Evolutionary conservation across 495 filamentous ascomycete species (phyloP), one percentile per base, ranked within the genome.

Genomic region (Podospora comata): DNA sequence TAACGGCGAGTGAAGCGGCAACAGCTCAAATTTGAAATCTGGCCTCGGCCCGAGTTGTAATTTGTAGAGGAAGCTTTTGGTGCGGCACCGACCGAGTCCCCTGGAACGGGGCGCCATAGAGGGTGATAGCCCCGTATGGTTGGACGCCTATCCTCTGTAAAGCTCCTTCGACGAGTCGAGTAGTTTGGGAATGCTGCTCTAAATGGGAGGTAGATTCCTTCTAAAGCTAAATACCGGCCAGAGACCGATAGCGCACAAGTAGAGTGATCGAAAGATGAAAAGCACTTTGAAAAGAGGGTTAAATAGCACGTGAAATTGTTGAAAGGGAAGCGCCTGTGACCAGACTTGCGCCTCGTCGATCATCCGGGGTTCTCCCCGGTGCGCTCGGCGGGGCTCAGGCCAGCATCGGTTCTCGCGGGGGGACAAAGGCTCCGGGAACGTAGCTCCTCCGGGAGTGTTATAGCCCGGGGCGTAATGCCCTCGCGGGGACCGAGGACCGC

Each of bases 171-270:
- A n/a, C n/a, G n/a, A n/a, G n/a, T n/a, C n/a, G n/a, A n/a, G n/a
- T n/a, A n/a, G n/a, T n/a, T n/a, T n/a, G n/a, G n/a, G n/a, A n/a
- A n/a, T n/a, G n/a, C n/a, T n/a, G n/a, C n/a, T n/a, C n/a, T n/a
- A n/a, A n/a, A n/a, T n/a, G n/a, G n/a, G n/a, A n/a, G n/a, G n/a
- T 89, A 89, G 86, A 88, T 88, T 87, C 84, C 85, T 86, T 88
- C 84, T 67, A 87, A 89, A 87, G 86, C 86, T 89, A 89, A 88
- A 88, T 87, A 88, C 77, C 77, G 83, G 85, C 84, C 81, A 85
- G 84, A 89, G 85, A 88, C 85, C 84, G 84, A 88, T 88, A 89
- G 85, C 85, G 85, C 82, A 88, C 84, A 89, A 89, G 85, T 89
- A 88, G 82, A 87, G 84, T 88, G 83, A 89, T 85, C 79, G 83